phyloP scores from a whole-genome alignment of 2,329 filamentous ascomycete genomes.

The Aspergillus sp. region DNA sequence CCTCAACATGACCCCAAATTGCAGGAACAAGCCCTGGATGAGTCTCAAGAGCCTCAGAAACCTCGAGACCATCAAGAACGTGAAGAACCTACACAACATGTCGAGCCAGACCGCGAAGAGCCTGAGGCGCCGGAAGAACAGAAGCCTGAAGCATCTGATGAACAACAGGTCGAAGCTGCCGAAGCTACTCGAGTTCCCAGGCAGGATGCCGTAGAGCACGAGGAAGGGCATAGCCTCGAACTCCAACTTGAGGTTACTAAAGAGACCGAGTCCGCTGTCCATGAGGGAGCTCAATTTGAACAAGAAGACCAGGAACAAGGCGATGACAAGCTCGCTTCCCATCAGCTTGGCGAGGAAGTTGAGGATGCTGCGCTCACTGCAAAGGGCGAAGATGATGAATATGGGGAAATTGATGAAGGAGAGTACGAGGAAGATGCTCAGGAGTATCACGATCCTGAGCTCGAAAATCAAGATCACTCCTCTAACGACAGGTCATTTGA shows the following conservation, averaged over 20 bases:
- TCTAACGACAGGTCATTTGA: slow-evolving; percentile 16
- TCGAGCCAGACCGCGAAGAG: background rate
- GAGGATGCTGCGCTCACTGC: background rate
- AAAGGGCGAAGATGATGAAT: slow-evolving; percentile 5
- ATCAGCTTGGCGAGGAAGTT: background rate
- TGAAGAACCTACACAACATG: background rate
- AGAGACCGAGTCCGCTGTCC: background rate
- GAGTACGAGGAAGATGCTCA: slow-evolving; percentile 5
- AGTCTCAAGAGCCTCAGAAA: slow-evolving; percentile 12
- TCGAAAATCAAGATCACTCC: slow-evolving; percentile 4
- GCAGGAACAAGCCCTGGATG: slow-evolving; percentile 11
- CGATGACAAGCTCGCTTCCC: background rate
- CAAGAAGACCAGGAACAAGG: background rate
- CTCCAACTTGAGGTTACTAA: background rate
- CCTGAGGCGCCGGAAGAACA: background rate
- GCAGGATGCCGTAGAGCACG: background rate
- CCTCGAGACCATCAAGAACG: background rate
- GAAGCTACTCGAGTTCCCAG: background rate
- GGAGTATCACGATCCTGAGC: slow-evolving; percentile 7
- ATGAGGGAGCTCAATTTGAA: background rate
- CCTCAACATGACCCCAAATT: slow-evolving; percentile 4
- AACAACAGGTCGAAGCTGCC: background rate
- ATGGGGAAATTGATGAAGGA: slow-evolving; percentile 7
- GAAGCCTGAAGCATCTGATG: background rate
- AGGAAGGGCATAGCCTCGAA: background rate